phyloP scores from a whole-genome alignment of 2,329 filamentous ascomycete species.

The Aspergillus bombycis region DNA sequence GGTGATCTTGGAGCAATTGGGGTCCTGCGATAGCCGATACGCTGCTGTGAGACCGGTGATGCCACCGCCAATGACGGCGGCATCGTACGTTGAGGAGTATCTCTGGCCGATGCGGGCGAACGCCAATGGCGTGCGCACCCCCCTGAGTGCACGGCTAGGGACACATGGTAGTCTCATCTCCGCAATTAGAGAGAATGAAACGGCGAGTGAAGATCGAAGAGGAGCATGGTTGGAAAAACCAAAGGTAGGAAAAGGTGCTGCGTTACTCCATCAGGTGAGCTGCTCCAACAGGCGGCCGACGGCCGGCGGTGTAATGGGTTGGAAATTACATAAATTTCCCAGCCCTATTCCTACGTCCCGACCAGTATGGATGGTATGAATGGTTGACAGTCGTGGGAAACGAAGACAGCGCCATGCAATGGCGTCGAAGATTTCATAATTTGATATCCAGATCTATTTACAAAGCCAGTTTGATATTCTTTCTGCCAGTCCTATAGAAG shows the following conservation, averaged over 20 bases:
- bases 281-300: background rate
- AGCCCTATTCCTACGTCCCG: background rate
- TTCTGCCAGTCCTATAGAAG: constrained; percentile 20
- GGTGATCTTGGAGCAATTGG: constrained; percentile 72
- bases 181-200: constrained; percentile 11
- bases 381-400: background rate
- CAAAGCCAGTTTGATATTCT: constrained; percentile 16
- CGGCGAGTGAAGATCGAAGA: constrained; percentile 4
- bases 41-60: constrained; percentile 80
- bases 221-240: background rate
- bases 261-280: constrained; percentile 4
- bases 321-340: constrained; percentile 5
- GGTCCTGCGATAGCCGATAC: constrained; percentile 71
- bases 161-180: constrained; percentile 34
- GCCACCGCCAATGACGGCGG: constrained; percentile 78
- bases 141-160: constrained; percentile 26
- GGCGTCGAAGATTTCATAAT: constrained; percentile 12
- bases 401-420: background rate
- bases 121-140: constrained; percentile 22
- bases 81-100: constrained; percentile 38
- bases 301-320: constrained; percentile 7
- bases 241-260: background rate
- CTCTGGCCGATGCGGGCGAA: constrained; percentile 22
- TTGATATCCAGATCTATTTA: constrained; percentile 33
- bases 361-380: too few species aligned